Percentiles rank a stretch among this genome's conserved stretches.
These are phyloP conservation scores for Prunus fruticosa DNA, from an alignment of 306 rosid genomes.

Conservation along the genomic window DNA sequence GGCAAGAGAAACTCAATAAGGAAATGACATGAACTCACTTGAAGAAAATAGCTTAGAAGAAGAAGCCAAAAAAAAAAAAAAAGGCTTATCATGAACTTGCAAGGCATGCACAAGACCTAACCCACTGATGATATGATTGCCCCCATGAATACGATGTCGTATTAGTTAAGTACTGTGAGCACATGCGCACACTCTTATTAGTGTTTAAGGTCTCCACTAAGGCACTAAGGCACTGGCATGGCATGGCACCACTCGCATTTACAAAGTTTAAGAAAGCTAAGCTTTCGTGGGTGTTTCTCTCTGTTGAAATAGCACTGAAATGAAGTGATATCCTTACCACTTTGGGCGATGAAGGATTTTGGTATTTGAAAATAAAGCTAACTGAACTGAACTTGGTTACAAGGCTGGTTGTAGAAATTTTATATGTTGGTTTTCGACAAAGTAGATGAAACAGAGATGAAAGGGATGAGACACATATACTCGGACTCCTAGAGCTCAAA, in stretches of 20 bases:
- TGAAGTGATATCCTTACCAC: neutral
- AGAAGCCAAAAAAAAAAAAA: no score
- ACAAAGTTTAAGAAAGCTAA: neutral
- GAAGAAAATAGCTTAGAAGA: no score
- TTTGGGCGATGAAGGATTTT: neutral
- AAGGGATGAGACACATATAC: slow-evolving; percentile 51
- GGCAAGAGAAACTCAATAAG: neutral
- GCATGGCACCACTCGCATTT: no score
- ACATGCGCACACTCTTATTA: neutral
- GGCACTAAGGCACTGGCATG: no score
- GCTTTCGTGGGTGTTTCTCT: neutral
- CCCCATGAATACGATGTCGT: neutral
- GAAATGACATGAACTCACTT: neutral
- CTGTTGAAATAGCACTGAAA: neutral
- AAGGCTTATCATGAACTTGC: no score
- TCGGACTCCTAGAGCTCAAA: slow-evolving; percentile 45
- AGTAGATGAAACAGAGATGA: slow-evolving; percentile 29
- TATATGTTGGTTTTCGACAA: neutral
- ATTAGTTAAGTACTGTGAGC: neutral
- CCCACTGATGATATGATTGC: no score
- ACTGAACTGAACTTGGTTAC: neutral
- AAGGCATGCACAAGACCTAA: no score
- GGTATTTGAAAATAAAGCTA: neutral
- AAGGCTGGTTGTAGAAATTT: neutral
- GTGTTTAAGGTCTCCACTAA: no score